phyloP scores from a whole-genome alignment of 139 green algal species.

The Volvox africanus region DNA sequence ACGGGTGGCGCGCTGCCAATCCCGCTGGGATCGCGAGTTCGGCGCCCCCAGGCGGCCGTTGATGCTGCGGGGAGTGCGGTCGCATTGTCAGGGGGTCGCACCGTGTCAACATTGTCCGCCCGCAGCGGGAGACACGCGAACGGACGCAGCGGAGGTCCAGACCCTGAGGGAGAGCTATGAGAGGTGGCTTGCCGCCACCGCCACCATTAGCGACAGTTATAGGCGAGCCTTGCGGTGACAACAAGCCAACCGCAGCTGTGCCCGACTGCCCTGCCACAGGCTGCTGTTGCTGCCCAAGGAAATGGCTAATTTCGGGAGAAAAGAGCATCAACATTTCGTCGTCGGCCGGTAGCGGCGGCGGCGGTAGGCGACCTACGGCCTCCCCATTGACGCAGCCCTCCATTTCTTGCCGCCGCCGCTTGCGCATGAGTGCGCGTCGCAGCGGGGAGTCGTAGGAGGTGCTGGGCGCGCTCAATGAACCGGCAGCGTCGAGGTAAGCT shows the following conservation, averaged over 20 bases:
- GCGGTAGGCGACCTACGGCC: constrained; percentile 30
- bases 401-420: constrained; percentile 46
- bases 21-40: background rate
- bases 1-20: constrained; percentile 10
- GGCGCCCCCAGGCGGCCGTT: background rate
- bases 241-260: background rate
- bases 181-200: background rate
- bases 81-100: constrained; percentile 50
- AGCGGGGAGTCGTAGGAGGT: constrained; percentile 35
- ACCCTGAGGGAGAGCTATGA: background rate
- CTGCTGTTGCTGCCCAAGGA: background rate
- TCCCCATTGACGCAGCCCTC: constrained; percentile 42
- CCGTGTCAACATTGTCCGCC: constrained; percentile 31
- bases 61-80: background rate
- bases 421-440: constrained; percentile 45
- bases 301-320: background rate
- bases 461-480: background rate
- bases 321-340: constrained; percentile 37
- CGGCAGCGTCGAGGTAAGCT: constrained; percentile 17
- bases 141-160: constrained; percentile 20
- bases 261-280: background rate
- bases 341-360: constrained; percentile 39
- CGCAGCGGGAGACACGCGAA: constrained; percentile 24
- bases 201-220: background rate
- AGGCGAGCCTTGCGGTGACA: background rate